A percentile compares a stretch with the other conserved stretches of the same genome.
These are phyloP conservation scores for Solanum hybrid DNA, from an alignment of 305 asterid species.

Conservation along the genomic window DNA sequence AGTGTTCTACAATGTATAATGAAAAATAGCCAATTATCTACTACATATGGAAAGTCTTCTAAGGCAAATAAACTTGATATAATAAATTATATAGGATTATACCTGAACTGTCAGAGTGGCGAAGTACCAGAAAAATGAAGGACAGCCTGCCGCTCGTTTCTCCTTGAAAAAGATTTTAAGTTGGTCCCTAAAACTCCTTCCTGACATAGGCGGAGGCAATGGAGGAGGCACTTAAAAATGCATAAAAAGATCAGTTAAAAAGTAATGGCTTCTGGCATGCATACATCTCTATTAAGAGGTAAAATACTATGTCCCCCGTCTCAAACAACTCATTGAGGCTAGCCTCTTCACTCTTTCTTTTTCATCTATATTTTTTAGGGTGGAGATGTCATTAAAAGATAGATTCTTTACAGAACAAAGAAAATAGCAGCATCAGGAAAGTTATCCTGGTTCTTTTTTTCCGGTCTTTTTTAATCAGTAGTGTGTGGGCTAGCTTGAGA, in stretches of 20 bases:
- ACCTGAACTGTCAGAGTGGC: slow-evolving; percentile 67
- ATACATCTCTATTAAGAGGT: neutral
- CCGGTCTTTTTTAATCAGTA: neutral
- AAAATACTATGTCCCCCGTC: neutral
- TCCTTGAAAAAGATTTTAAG: slow-evolving; percentile 53
- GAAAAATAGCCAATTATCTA: neutral
- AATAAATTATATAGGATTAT: slow-evolving; percentile 13
- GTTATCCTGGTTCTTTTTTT: neutral
- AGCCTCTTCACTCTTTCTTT: neutral
- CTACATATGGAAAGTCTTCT: neutral
- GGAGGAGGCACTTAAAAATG: slow-evolving; percentile 75
- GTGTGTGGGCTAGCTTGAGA: neutral
- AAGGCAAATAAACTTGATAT: neutral
- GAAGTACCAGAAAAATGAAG: slow-evolving; percentile 71
- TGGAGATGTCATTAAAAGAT: neutral
- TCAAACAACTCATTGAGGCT: neutral
- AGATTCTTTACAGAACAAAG: neutral
- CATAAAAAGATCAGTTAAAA: slow-evolving; percentile 15
- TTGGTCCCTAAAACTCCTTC: slow-evolving; percentile 53
- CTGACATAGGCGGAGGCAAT: slow-evolving; percentile 76
- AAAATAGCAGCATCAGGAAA: neutral
- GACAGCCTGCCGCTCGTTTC: slow-evolving; percentile 65
- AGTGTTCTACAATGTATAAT: neutral
- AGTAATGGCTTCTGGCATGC: neutral
- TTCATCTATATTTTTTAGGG: neutral